Conservation (phyloP, 148 eudicot species). For the Amaranthus hypochondriacus region DNA sequence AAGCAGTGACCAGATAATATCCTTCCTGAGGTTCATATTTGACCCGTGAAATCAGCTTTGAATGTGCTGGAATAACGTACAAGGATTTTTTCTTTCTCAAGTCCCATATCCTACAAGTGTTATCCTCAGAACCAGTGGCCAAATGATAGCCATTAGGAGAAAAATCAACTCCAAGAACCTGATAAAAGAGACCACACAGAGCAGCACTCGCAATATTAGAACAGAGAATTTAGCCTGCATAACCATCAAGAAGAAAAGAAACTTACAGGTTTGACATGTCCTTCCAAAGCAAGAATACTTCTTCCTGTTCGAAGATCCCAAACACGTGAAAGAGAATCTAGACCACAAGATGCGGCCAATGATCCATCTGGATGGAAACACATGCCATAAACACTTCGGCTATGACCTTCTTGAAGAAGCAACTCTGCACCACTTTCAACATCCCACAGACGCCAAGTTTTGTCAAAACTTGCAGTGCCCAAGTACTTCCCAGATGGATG, state of each 20-base stretch:
- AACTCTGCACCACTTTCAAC: constrained; percentile 73
- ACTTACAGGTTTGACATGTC: constrained; percentile 85
- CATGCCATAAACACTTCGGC: constrained; percentile 82
- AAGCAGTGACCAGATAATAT: constrained; percentile 79
- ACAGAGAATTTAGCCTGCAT: neutral
- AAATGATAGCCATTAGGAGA: constrained; percentile 93
- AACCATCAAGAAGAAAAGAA: neutral
- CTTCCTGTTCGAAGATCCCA: constrained; percentile 94
- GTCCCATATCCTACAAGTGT: constrained; percentile 93
- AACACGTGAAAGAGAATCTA: constrained; percentile 89
- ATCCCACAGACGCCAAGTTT: constrained; percentile 98
- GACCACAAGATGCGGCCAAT: constrained; percentile 79
- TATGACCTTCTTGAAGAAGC: constrained; percentile 97
- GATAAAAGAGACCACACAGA: constrained; percentile 22
- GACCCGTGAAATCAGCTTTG: constrained; percentile 86
- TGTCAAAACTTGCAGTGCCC: constrained; percentile 94
- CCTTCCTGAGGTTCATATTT: constrained; percentile 99
- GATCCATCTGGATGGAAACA: constrained; percentile 93
- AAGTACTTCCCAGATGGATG: constrained; percentile 91
- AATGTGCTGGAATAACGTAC: constrained; percentile 86
- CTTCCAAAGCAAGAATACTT: constrained; percentile 93
- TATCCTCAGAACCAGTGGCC: constrained; percentile 96
- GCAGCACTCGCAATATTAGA: constrained; percentile 6
- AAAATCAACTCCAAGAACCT: constrained; percentile 75
- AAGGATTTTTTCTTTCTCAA: constrained; percentile 72